Conservation (phyloP, 108 stramenopile genomes). For the Asterionellopsis glacialis region DNA sequence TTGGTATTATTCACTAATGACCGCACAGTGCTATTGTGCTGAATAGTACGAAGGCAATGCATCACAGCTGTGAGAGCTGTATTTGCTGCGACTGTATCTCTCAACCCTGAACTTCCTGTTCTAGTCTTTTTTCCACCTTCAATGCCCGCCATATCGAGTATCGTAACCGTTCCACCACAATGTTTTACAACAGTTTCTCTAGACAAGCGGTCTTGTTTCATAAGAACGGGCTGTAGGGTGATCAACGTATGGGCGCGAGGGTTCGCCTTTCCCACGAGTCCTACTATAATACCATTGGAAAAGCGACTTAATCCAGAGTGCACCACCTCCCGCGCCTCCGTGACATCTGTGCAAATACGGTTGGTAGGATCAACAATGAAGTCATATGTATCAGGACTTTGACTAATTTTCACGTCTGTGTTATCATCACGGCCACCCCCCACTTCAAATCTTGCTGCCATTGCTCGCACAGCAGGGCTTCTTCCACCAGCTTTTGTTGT, state of each 20-base stretch:
- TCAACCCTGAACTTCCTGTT: conserved; percentile 2
- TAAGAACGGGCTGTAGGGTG: conserved; percentile 27
- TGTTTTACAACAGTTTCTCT: background rate
- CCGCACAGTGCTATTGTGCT: conserved; percentile 24
- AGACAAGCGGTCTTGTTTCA: conserved; percentile 10
- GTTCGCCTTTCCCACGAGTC: background rate
- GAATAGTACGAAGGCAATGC: conserved; percentile 32
- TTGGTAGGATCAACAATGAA: background rate
- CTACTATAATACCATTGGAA: conserved; percentile 3
- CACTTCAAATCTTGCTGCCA: background rate
- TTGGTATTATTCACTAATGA: conserved; percentile 9
- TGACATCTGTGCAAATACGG: conserved; percentile 12
- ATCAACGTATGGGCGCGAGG: conserved; percentile 22
- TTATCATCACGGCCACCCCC: background rate
- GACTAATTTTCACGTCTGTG: conserved; percentile 2
- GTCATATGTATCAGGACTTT: background rate
- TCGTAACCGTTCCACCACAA: conserved; percentile 31
- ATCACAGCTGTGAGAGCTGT: conserved; percentile 35
- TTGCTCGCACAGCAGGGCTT: background rate
- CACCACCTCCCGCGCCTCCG: conserved; percentile 32
- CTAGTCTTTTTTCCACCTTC: conserved; percentile 14
- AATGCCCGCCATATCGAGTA: conserved; percentile 49
- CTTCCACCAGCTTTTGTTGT: background rate
- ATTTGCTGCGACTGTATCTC: conserved; percentile 19
- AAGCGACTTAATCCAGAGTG: conserved; percentile 24